Base-by-base conservation (phyloP, 345 rosid genomes). In the Hypericum androsaemum region DNA sequence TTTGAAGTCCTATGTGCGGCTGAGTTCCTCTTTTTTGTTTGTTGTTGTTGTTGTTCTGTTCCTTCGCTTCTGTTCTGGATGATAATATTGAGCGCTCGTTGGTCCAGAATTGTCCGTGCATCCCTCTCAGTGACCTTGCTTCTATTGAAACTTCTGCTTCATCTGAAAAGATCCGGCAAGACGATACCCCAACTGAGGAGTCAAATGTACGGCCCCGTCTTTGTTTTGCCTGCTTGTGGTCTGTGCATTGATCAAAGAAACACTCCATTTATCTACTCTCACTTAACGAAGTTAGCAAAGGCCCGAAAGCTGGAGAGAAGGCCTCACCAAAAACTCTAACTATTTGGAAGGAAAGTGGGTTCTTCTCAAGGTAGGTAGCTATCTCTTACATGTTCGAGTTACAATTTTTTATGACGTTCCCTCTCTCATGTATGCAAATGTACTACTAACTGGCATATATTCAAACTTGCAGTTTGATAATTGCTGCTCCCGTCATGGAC, bases 351-450 rank as follows among this genome's bases (percentile, higher is more conserved):
- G 89, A 76, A 67, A 78, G 83, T 55, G 98, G 95, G 12, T 92
- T 85, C 66, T 92, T 85, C 66, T 85, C 97, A 17, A 77, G 98
- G 98, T 84, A 77, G 98, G 98, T 84, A 71, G 53, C 43, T 67
- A 54, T 28, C 6, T 53, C 17, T 13, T 56, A 65, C 32, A 36
- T 28, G 7, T 9, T 36, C 69, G 13, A 11, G 40, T 53, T 58
- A 16, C 14, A 37, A 41, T n/a, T 35, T 9, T 32, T 45, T 39
- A 39, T 39, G 15, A 22, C 32, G 32, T 22, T 22, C 32, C 4
- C 32, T 22, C 32, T 4, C 32, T 22, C 4, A 22, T 4, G 32
- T 22, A 22, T 22, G 32, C 32, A 22, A 1, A 22, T 1, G 32
- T 22, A n/a, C 38, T 9, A 37, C 50, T 9, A n/a, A n/a, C n/a